Evolutionary conservation across 1,139 yeast genomes (phyloP).

Genomic region (Candida neerlandica): DNA sequence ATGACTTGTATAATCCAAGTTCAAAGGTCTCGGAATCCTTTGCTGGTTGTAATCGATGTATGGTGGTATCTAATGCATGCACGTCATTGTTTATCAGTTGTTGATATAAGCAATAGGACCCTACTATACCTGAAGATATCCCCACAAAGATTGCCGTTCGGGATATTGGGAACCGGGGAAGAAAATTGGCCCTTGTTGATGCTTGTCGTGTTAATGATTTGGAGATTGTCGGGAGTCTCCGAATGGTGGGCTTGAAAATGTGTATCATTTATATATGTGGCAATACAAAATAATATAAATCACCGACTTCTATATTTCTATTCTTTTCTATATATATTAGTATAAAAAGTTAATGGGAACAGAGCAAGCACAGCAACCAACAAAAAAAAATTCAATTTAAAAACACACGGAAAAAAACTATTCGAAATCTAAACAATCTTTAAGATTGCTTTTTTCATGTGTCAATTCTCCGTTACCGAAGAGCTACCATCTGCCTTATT

Average conservation of each 20-base stretch:
- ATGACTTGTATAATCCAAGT: slow-evolving; percentile 63
- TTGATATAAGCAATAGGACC: slow-evolving; percentile 6
- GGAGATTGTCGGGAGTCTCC: not conserved
- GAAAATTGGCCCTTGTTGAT: slow-evolving; percentile 1
- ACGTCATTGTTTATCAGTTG: slow-evolving; percentile 31
- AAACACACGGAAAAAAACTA: not conserved
- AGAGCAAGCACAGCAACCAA: not conserved
- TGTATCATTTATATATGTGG: not conserved
- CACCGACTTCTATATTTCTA: slow-evolving; percentile 1
- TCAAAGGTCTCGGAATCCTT: slow-evolving; percentile 64
- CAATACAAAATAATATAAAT: not conserved
- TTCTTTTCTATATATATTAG: not conserved
- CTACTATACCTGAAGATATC: slow-evolving; percentile 9
- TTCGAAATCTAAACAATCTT: not conserved
- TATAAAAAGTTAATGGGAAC: not conserved
- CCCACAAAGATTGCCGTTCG: slow-evolving; percentile 8
- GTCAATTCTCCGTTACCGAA: not conserved
- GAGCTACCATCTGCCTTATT: not conserved
- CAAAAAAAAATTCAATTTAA: not conserved
- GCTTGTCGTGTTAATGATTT: not conserved
- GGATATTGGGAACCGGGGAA: not conserved
- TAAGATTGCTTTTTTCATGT: too few relatives aligned
- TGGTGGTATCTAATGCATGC: slow-evolving; percentile 34
- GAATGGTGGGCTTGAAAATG: slow-evolving; percentile 1
- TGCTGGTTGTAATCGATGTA: slow-evolving; percentile 46